Conservation (phyloP, 2,329 filamentous ascomycete species). For the Fusarium abutilonis region DNA sequence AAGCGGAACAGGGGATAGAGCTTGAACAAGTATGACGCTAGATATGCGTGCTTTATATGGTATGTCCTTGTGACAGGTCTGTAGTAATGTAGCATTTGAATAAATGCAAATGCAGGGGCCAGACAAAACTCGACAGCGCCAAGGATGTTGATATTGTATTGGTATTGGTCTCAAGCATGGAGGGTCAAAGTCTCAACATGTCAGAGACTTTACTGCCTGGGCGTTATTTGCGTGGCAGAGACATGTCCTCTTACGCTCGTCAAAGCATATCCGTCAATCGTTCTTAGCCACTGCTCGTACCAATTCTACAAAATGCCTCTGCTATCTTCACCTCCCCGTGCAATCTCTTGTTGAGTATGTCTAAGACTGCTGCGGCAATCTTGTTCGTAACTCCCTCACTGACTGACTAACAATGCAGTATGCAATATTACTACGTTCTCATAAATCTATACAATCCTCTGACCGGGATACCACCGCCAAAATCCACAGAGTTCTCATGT, state of each 20-base stretch:
- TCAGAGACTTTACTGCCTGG: conserved; percentile 48
- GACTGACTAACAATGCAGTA: neutral
- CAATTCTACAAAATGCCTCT: neutral
- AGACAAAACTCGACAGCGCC: no score
- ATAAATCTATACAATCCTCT: neutral
- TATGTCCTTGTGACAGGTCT: no score
- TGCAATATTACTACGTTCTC: neutral
- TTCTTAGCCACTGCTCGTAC: neutral
- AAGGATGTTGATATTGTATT: neutral
- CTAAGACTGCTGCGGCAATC: neutral
- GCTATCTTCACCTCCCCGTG: no score
- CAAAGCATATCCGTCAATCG: neutral
- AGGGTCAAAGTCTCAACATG: conserved; percentile 27
- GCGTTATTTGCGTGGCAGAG: conserved; percentile 48
- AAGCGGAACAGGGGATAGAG: conserved; percentile 4
- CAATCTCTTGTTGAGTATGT: neutral
- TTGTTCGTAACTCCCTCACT: no score
- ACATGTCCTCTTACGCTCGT: neutral
- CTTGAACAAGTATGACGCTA: neutral
- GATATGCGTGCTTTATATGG: neutral
- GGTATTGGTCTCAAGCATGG: no score
- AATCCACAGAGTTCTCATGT: neutral
- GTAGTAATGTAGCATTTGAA: neutral
- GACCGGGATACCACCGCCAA: neutral
- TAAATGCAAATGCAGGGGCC: neutral